phyloP scores from a whole-genome alignment of 192 early-diverging fungal genomes.

The Umbelopsis ramanniana region DNA sequence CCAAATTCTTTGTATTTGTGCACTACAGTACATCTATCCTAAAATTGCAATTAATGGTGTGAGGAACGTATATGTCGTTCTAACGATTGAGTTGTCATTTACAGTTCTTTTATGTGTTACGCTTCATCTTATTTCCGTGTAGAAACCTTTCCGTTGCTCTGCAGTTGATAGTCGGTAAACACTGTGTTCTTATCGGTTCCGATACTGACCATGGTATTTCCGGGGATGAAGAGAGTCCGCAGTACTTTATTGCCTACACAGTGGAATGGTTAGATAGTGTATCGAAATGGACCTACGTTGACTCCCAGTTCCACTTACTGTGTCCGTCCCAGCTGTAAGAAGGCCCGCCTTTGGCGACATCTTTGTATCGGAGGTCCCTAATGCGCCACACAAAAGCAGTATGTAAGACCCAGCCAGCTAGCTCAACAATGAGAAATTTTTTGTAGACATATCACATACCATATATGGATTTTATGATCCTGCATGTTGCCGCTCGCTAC shows the following conservation, averaged over 20 bases:
- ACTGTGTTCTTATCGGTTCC: not conserved
- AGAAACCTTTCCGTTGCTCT: not conserved
- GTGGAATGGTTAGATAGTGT: not conserved
- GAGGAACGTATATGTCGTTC: too few relatives aligned
- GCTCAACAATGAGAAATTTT: too few relatives aligned
- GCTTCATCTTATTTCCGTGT: not conserved
- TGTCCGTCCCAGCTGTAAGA: constrained; percentile 12
- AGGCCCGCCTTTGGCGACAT: not conserved
- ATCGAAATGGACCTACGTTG: not conserved
- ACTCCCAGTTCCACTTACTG: not conserved
- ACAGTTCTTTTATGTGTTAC: not conserved
- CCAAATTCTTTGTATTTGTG: too few relatives aligned
- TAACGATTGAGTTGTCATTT: not conserved
- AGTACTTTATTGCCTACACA: not conserved
- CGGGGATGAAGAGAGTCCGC: not conserved
- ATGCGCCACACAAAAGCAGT: not conserved
- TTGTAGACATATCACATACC: not conserved
- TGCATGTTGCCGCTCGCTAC: constrained; percentile 5
- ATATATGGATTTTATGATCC: constrained; percentile 10
- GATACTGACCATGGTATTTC: constrained; percentile 3
- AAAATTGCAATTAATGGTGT: too few relatives aligned
- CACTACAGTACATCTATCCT: too few relatives aligned
- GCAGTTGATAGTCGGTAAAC: not conserved
- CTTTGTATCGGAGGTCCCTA: constrained; percentile 13
- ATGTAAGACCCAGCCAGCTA: not conserved